A percentile compares a stretch with the other conserved stretches of the same genome.
phyloP scores from a whole-genome alignment of 2,329 filamentous ascomycete genomes.

The Chrysoporthe puriensis region DNA sequence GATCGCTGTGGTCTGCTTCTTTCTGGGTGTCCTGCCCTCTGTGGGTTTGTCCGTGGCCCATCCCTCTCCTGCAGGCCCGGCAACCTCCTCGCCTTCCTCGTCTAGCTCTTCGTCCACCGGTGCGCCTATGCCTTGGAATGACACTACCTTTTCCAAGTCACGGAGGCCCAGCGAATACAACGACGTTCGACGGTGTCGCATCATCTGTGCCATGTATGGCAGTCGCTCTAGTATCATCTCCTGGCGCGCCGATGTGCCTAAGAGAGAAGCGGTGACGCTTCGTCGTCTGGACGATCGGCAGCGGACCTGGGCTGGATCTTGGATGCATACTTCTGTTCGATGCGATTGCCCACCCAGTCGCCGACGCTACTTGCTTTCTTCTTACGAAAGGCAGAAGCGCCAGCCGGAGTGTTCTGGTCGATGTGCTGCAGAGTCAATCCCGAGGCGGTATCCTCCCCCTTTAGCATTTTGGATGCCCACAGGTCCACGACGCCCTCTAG shows the following conservation, averaged over 20 bases:
- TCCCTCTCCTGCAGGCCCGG: constrained; percentile 45
- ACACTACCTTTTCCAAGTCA: constrained; percentile 70
- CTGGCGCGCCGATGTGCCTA: constrained; percentile 67
- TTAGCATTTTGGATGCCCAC: constrained; percentile 66
- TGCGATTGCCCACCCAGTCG: constrained; percentile 28
- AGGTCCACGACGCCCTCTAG: constrained; percentile 73
- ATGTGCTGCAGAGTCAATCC: constrained; percentile 30
- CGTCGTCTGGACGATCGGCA: constrained; percentile 30
- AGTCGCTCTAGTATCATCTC: constrained; percentile 84
- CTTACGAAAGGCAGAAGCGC: constrained; percentile 54
- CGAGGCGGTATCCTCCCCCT: constrained; percentile 48
- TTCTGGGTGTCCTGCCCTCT: constrained; percentile 56
- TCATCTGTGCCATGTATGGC: constrained; percentile 79
- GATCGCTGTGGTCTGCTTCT: constrained; percentile 44
- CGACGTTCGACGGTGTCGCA: constrained; percentile 45
- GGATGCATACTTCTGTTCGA: constrained; percentile 33
- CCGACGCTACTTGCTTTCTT: constrained; percentile 38
- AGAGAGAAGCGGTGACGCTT: constrained; percentile 52
- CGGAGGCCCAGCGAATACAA: constrained; percentile 46
- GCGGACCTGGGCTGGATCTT: constrained; percentile 28
- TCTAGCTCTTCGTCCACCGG: constrained; percentile 46
- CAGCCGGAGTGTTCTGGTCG: constrained; percentile 40
- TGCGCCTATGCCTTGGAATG: constrained; percentile 63
- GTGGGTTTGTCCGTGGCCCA: constrained; percentile 67
- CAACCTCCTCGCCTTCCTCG: constrained; percentile 47